Evolutionary conservation across 305 asterid species (phyloP), one percentile per base, ranked within the genome.

Genomic region (Plantago rigida): DNA sequence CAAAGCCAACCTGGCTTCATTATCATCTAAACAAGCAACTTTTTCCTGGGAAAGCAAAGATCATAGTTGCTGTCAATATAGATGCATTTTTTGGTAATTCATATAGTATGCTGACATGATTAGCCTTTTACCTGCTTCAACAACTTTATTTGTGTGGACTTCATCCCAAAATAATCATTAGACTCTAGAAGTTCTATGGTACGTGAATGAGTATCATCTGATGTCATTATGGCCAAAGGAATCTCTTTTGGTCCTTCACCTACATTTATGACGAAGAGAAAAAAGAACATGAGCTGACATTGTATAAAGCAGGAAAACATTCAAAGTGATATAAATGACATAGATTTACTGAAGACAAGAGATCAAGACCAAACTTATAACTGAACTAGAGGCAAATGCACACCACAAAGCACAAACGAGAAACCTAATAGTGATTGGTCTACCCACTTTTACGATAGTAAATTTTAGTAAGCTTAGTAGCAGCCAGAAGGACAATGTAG

Each of bases 1-100:
- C 71, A 87, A 64, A 64, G 99, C 96, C 64, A 93, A 83, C 69
- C 87, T 82, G 31, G 97, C 97, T 75, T 92, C 96, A 75, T 92
- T 92, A 73, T 92, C 97, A 70, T 81, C 88, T 70, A 92, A 87
- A 77, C 99, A 92, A 81, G 99, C 97, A 84, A 92, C 99, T 78
- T 92, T 92, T 82, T 92, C 99, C 99, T 22, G 26, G 26, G 26
- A 22, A 22, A 22, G 26, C 26, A 22, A 22, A 66, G 72, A 64
- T 29, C 15, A 63, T 64, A 53, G 47, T 52, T 60, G 57, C 12
- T 47, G 68, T 62, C 48, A 63, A 58, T n/a, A 45, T 14, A 28
- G 28, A 48, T 47, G 26, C 60, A 22, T 64, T 49, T 49, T 11
- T 13, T 39, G 17, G 24, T 48, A 36, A 42, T 44, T 56, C 59